Conservation (phyloP, 2,329 filamentous ascomycete species). For the Nothophoma quercina region DNA sequence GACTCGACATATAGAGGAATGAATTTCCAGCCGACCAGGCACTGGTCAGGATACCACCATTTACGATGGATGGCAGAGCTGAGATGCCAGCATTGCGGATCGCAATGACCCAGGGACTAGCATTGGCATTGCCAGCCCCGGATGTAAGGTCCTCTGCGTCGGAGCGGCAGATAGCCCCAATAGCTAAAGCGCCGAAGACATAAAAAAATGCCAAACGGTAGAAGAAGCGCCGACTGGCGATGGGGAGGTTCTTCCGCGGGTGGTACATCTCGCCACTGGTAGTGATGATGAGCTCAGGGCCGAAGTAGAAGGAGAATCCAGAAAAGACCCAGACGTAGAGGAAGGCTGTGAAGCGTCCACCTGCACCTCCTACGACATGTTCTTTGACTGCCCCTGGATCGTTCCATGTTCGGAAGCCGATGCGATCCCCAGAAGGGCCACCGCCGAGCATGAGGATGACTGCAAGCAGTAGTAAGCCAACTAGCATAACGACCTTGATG, state of each 20-base stretch:
- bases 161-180: slow-evolving; percentile 66
- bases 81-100: slow-evolving; percentile 71
- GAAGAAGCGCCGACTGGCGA: slow-evolving; percentile 61
- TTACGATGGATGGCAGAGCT: slow-evolving; percentile 74
- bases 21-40: slow-evolving; percentile 76
- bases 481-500: slow-evolving; percentile 55
- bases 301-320: slow-evolving; percentile 49
- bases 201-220: slow-evolving; percentile 65
- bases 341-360: no score
- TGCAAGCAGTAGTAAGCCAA: slow-evolving; percentile 43
- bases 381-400: slow-evolving; percentile 63
- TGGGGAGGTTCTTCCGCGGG: slow-evolving; percentile 57
- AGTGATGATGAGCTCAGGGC: slow-evolving; percentile 42
- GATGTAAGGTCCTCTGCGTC: slow-evolving; percentile 58
- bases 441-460: slow-evolving; percentile 46
- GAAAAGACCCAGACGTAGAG: slow-evolving; percentile 62
- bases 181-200: slow-evolving; percentile 57
- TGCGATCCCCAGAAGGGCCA: slow-evolving; percentile 38
- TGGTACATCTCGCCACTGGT: slow-evolving; percentile 44
- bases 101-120: slow-evolving; percentile 67
- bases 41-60: slow-evolving; percentile 76
- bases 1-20: slow-evolving; percentile 60
- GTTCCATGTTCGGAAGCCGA: slow-evolving; percentile 73
- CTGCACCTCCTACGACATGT: slow-evolving; percentile 62
- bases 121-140: slow-evolving; percentile 36